Evolutionary conservation across 495 filamentous ascomycete genomes (phyloP), one percentile per base, ranked within the genome.

Genomic region (Tuber brumale): DNA sequence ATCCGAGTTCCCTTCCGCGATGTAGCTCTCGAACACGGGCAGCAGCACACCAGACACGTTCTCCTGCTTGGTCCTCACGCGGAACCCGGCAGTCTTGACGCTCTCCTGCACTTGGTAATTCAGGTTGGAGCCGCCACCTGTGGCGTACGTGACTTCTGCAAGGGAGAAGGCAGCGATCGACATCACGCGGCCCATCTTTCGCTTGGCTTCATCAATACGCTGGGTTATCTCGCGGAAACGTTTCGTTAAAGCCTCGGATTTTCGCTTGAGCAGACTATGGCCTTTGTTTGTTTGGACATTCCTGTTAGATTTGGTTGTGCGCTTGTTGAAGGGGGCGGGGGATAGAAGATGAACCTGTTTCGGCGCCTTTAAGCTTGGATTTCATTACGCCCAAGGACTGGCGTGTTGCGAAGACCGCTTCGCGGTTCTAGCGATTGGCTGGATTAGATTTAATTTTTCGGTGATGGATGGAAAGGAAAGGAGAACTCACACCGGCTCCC

Each of bases 101-200:
- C 93, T 95, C 85, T 99, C 95, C 81, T 97, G 94, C 75, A 99
- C 92, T 85, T 98, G 95, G 85, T 97, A 99, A 37, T 91, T 91
- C 79, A 99, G 97, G 81, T 97, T 93, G 83, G 94, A 93, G 19
- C 80, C 77, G 10, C 81, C 78, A 75, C 96, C 96, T 21, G 97
- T 94, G 45, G 96, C 96, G 81, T 98, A 99, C 73, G 93, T 97
- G 45, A 98, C 96, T 88, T 97, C 96, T 73, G 95, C 96, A 51
- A 99, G 88, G 4, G 95, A 97, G 85, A 99, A 97, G 42, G 96
- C 94, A 19, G 95, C 95, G 84, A 99, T 95, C 83, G 97, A 94
- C 95, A 99, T 98, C 21, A 99, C 96, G 19, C 95, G 91, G 69
- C 95, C 95, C 95, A 99, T 99, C 87, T 99, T 99, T 78, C 93